Conservation (phyloP, 179 eudicot species). For the Spinacia oleracea region DNA sequence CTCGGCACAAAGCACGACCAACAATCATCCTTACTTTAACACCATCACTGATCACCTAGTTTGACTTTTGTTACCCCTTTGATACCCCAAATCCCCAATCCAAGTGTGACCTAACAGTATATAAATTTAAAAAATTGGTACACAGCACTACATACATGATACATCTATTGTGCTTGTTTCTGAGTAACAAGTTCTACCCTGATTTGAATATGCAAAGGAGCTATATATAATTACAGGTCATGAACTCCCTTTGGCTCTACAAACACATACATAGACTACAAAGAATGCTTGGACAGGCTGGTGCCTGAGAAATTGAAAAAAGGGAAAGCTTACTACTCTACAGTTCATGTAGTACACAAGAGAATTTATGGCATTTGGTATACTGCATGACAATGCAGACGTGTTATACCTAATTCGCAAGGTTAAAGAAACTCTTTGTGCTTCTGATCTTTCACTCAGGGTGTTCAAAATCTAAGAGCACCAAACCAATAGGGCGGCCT, state of each 20-base stretch:
- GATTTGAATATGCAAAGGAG: neutral
- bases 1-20: too few relatives aligned
- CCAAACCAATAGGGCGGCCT: conserved; percentile 8
- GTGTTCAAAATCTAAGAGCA: neutral
- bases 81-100: too few relatives aligned
- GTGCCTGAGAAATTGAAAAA: neutral
- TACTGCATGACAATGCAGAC: conserved; percentile 2
- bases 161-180: neutral
- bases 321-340: neutral
- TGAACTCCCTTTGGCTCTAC: neutral
- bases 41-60: too few relatives aligned
- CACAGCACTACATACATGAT: neutral
- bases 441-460: conserved; percentile 1
- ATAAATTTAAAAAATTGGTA: too few relatives aligned
- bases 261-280: neutral
- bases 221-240: conserved; percentile 25
- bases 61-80: too few relatives aligned
- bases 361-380: conserved; percentile 16
- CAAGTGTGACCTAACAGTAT: too few relatives aligned
- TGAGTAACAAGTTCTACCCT: neutral
- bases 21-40: too few relatives aligned
- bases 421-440: conserved; percentile 8
- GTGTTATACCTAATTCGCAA: neutral
- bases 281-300: neutral
- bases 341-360: conserved; percentile 25